phyloP scores from a whole-genome alignment of 148 eudicot species.

The Chenopodium suecicum region DNA sequence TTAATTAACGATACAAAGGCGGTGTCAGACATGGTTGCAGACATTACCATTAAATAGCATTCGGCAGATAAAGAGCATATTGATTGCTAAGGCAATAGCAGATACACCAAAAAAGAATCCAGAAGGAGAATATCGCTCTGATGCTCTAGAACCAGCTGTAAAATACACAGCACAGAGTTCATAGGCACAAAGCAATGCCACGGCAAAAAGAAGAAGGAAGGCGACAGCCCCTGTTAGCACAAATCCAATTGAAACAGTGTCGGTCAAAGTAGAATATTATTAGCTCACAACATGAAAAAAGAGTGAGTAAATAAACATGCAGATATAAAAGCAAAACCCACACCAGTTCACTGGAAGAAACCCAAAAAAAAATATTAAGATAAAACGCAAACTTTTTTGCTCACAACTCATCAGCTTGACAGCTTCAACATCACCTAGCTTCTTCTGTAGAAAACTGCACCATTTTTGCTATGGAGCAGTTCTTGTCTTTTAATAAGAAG shows the following conservation, averaged over 20 bases:
- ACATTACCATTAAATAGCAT: slow-evolving; percentile 94
- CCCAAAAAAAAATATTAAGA: background rate
- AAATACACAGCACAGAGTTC: slow-evolving; percentile 98
- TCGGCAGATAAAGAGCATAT: slow-evolving; percentile 98
- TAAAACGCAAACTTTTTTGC: background rate
- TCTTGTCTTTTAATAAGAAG: background rate
- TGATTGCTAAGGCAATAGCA: slow-evolving; percentile 93
- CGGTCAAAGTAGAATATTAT: background rate
- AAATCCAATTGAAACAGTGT: slow-evolving; percentile 16
- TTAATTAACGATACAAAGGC: background rate
- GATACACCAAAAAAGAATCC: slow-evolving; percentile 99
- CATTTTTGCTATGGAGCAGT: background rate
- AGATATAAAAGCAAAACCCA: background rate
- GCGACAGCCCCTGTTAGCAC: slow-evolving; percentile 85
- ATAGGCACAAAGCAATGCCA: slow-evolving; percentile 88
- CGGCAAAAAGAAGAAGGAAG: slow-evolving; percentile 85
- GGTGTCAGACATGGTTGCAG: too few species aligned
- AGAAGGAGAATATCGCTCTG: slow-evolving; percentile 86
- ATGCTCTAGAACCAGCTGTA: slow-evolving; percentile 83
- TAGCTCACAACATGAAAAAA: background rate
- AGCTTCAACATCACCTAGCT: background rate
- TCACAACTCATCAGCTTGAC: slow-evolving; percentile 1
- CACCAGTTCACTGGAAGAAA: background rate
- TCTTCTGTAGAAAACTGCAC: background rate
- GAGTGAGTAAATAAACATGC: background rate